phyloP scores from a whole-genome alignment of 148 eudicot species.

The Rhododendron griersonianum region DNA sequence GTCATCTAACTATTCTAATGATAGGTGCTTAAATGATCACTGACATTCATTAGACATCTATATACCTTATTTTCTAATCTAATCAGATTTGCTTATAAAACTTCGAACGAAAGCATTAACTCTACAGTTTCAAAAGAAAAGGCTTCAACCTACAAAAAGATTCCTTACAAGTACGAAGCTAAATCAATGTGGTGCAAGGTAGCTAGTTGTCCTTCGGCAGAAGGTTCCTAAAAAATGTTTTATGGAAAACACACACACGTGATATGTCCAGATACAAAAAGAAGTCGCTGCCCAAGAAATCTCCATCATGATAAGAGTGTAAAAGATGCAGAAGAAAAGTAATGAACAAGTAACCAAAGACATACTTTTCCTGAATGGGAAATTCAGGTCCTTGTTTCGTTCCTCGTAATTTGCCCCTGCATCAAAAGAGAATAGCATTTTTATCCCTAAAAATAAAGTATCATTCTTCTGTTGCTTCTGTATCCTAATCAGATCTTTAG shows the following conservation, averaged over 20 bases:
- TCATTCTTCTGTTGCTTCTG: not conserved
- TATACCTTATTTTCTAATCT: not conserved
- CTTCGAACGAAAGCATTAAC: not conserved
- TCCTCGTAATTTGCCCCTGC: slow-evolving; percentile 51
- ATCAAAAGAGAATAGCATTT: slow-evolving; percentile 3
- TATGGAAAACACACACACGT: not conserved
- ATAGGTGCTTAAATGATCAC: too few relatives aligned
- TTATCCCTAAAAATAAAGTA: not conserved
- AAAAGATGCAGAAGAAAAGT: not conserved
- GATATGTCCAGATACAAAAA: not conserved
- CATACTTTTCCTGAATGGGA: slow-evolving; percentile 71
- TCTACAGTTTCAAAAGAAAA: not conserved
- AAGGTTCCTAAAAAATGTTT: not conserved
- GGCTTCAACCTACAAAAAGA: not conserved
- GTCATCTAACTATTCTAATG: too few relatives aligned
- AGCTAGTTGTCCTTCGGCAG: not conserved
- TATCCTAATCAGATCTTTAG: not conserved
- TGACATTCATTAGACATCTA: not conserved
- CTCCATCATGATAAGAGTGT: slow-evolving; percentile 4
- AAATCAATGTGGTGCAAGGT: not conserved
- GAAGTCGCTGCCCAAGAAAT: not conserved
- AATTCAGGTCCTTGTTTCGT: slow-evolving; percentile 71
- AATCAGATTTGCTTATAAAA: not conserved
- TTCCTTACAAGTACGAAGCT: not conserved
- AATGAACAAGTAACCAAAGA: slow-evolving; percentile 6